Evolutionary conservation across 352 stramenopile species (phyloP), one percentile per base, ranked within the genome.

Genomic region (Globisporangium solare): DNA sequence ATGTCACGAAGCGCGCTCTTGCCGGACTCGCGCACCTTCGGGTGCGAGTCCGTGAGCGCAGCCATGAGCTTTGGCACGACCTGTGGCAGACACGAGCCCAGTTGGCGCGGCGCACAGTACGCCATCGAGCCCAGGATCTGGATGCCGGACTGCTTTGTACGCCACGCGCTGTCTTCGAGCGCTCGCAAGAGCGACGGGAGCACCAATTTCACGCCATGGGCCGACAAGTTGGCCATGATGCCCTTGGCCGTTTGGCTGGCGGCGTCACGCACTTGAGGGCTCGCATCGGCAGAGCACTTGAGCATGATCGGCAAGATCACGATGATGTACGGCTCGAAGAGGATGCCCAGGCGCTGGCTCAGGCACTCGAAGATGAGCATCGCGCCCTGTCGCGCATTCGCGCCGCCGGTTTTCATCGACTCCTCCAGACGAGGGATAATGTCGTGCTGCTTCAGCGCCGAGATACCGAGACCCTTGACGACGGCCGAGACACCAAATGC

Each of bases 401-500:
- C 66, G 10, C 83, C 80, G 49, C 70, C 76, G 15, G 58, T 74
- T 66, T 92, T 91, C 82, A 93, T 94, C 13, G 73, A 66, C 21
- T 94, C 83, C 47, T 95, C 86, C 15, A 95, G 70, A 32, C 74
- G 95, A 70, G 88, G 89, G 42, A 99, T 98, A 60, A 99, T 85
- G 47, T 96, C 82, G 68, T 98, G 97, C 59, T 98, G 95, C 71
- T 99, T 99, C 12, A 99, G 75, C 40, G 92, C 85, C 42, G 94
- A 94, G 61, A 99, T 99, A 60, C 97, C 97, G 64, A 99, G 92
- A 6, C 97, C 98, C 80, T 99, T 99, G 1, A 99, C 89, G n/a
- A 97, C 88, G 37, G 97, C 97, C 22, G 96, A 98, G 51, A 99
- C 86, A 58, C 97, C 98, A 51, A 98, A 98, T 1, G 97, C 97